Percentiles rank a stretch among this genome's conserved stretches.
phyloP scores from a whole-genome alignment of 306 rosid species.

The Fagus sylvatica region DNA sequence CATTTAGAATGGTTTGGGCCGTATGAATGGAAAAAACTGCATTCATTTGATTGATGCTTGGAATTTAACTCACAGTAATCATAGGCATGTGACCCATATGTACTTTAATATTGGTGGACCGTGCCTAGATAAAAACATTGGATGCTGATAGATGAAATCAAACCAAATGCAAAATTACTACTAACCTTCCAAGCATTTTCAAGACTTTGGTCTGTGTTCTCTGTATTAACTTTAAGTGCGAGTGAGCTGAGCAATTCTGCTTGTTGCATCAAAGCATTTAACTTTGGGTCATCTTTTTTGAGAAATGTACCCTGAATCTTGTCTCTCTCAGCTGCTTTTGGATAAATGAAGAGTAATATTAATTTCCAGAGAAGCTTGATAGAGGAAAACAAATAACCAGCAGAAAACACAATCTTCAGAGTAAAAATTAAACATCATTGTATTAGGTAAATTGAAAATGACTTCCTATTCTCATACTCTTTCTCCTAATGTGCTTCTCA shows the following conservation, averaged over 20 bases:
- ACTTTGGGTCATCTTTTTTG: slow-evolving; percentile 85
- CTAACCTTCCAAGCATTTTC: slow-evolving; percentile 99
- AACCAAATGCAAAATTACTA: slow-evolving; percentile 16
- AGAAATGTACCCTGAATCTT: slow-evolving; percentile 73
- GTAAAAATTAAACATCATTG: slow-evolving; percentile 21
- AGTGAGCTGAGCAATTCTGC: slow-evolving; percentile 90
- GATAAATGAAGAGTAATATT: slow-evolving; percentile 30
- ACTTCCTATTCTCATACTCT: slow-evolving; percentile 19
- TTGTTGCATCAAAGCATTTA: slow-evolving; percentile 83
- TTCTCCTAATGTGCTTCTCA: background rate
- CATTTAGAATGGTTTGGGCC: background rate
- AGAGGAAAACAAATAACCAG: slow-evolving; percentile 10
- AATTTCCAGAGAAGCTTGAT: background rate
- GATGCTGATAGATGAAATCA: slow-evolving; percentile 17
- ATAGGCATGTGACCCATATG: background rate
- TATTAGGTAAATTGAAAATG: slow-evolving; percentile 10
- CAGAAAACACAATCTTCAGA: slow-evolving; percentile 1
- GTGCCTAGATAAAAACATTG: slow-evolving; percentile 12
- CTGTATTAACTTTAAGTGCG: slow-evolving; percentile 76
- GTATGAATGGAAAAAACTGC: background rate
- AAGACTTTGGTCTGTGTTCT: slow-evolving; percentile 90
- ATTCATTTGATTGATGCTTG: slow-evolving; percentile 1
- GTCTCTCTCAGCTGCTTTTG: slow-evolving; percentile 51
- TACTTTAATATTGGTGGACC: slow-evolving; percentile 11
- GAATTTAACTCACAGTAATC: background rate